Evolutionary conservation across 768 basidiomycete species (phyloP), one percentile per base, ranked within the genome.

Genomic region (Tricholoma sp.): DNA sequence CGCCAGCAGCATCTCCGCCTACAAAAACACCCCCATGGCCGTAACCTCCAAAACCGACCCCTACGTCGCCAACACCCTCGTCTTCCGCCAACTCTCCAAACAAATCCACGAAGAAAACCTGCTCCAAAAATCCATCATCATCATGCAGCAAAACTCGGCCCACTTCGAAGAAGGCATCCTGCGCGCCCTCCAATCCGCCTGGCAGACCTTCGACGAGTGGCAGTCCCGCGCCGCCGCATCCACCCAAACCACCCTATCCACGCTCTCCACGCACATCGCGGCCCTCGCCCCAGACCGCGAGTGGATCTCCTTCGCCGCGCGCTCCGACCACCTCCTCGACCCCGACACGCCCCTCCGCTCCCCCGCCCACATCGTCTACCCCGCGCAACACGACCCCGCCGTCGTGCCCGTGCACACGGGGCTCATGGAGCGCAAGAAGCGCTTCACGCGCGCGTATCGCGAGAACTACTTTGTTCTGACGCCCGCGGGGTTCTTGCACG

Each of bases 41-140:
- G 82, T 99, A 12, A 83, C 83, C 0, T 79, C 86, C 57, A 89
- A 84, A 69, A 83, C 81, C 17, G 94, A 97, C 67, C 94, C 94
- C 69, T 95, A 76, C 67, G 89, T 79, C 56, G 77, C 82, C 56
- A 92, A 94, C 68, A 73, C 77, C 54, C 76, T 82, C 55, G 94
- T 96, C 36, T 70, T 78, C 17, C 86, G 82, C 52, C 94, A 97
- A 68, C 83, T 97, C 13, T 82, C 85, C 60, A 91, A 90, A 63
- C 95, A 98, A 74, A 91, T 98, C 45, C 85, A 94, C 72, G 96
- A 97, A 73, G 97, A 99, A 73, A 99, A 99, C 68, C 85, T 94
- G 0, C 84, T 99, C 12, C 96, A 99, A 73, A 99, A 98, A 70
- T 91, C 89, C 2, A 91, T 98, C 65, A 86, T 99, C 66, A 95